phyloP scores from a whole-genome alignment of 306 rosid genomes.

The Glycyrrhiza uralensis region DNA sequence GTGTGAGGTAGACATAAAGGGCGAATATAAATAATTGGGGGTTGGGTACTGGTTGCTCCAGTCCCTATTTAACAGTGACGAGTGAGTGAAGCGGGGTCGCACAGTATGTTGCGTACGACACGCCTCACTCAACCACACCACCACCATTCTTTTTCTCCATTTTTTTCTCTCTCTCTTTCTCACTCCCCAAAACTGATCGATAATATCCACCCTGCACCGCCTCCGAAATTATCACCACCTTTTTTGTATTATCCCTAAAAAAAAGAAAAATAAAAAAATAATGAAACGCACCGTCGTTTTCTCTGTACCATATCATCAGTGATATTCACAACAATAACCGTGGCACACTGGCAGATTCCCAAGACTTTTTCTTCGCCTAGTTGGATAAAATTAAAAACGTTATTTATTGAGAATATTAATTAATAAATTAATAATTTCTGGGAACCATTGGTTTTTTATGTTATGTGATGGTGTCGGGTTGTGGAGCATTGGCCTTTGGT shows the following conservation, averaged over 20 bases:
- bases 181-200: slow-evolving; percentile 16
- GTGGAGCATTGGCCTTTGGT: slow-evolving; percentile 24
- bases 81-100: slow-evolving; percentile 6
- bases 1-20: not conserved
- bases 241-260: too few relatives aligned
- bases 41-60: not conserved
- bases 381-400: too few relatives aligned
- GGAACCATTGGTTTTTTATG: slow-evolving; percentile 32
- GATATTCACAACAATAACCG: too few relatives aligned
- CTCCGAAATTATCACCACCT: slow-evolving; percentile 2
- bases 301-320: too few relatives aligned
- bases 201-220: slow-evolving; percentile 24
- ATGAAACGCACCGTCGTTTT: too few relatives aligned
- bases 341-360: not conserved
- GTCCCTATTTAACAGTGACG: slow-evolving; percentile 36
- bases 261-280: too few relatives aligned
- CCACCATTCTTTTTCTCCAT: not conserved
- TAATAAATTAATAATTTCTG: too few relatives aligned
- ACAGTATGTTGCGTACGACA: slow-evolving; percentile 30
- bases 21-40: slow-evolving; percentile 17
- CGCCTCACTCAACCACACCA: slow-evolving; percentile 35
- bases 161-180: too few relatives aligned
- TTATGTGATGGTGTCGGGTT: slow-evolving; percentile 33
- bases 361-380: slow-evolving; percentile 14
- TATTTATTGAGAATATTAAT: too few relatives aligned